A percentile compares a stretch with the other conserved stretches of the same genome.
Conservation (phyloP, 192 early-diverging fungal species). For the Entomortierella parvispora region DNA sequence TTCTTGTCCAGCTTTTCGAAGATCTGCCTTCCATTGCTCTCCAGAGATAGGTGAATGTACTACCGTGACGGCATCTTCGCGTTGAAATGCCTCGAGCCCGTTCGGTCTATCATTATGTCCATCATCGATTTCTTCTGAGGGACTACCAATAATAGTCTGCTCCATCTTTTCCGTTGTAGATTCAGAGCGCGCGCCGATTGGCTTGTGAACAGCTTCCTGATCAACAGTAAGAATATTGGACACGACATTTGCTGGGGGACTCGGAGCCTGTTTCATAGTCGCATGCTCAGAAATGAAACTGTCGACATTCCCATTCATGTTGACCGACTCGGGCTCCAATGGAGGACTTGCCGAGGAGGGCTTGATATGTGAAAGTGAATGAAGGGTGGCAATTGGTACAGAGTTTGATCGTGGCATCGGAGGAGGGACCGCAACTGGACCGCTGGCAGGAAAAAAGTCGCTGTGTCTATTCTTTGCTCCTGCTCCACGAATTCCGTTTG, state of each 20-base stretch:
- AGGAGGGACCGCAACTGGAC: constrained; percentile 3
- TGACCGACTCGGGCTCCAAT: constrained; percentile 1
- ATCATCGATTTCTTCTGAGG: not conserved
- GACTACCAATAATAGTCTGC: not conserved
- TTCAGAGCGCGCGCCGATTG: not conserved
- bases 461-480: constrained; percentile 38
- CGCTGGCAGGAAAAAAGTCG: constrained; percentile 28
- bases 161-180: constrained; percentile 1
- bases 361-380: constrained; percentile 10
- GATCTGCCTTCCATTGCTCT: constrained; percentile 36
- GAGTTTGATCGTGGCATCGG: constrained; percentile 37
- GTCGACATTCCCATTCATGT: not conserved
- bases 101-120: constrained; percentile 8
- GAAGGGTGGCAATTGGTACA: constrained; percentile 26
- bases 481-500: constrained; percentile 28
- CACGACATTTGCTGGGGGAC: not conserved
- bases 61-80: constrained; percentile 42
- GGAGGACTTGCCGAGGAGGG: constrained; percentile 3
- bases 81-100: constrained; percentile 28
- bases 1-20: constrained; percentile 35
- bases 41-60: constrained; percentile 32
- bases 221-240: not conserved
- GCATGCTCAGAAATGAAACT: constrained; percentile 1
- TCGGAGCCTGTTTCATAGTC: constrained; percentile 18
- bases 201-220: not conserved